Conservation (phyloP, 2,329 filamentous ascomycete species). For the Didymosphaeria variabile region DNA sequence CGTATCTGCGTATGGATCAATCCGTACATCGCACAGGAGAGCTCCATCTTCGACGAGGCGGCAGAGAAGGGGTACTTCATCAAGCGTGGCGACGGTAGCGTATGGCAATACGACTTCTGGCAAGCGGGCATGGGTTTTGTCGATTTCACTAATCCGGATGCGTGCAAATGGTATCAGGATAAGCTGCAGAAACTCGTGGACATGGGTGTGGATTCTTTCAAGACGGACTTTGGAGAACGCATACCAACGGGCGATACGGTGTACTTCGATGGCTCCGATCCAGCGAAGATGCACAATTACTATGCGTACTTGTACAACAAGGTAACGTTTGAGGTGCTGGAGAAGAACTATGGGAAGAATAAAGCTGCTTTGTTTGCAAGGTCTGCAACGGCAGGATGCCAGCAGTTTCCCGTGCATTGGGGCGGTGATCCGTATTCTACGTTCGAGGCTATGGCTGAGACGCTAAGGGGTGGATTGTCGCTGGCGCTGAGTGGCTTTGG, state of each 20-base stretch:
- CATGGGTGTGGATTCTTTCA: constrained; percentile 25
- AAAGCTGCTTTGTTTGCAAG: constrained; percentile 23
- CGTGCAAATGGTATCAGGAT: constrained; percentile 22
- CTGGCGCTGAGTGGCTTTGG: constrained; percentile 25
- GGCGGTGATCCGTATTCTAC: constrained; percentile 24
- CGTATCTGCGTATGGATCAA: constrained; percentile 25
- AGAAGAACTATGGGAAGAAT: constrained; percentile 21
- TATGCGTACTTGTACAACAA: constrained; percentile 26
- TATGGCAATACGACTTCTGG: constrained; percentile 28
- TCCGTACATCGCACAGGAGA: constrained; percentile 26
- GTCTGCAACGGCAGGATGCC: constrained; percentile 24
- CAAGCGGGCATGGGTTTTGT: constrained; percentile 24
- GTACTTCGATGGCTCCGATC: constrained; percentile 24
- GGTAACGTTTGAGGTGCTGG: constrained; percentile 23
- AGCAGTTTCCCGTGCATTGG: constrained; percentile 24
- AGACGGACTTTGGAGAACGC: constrained; percentile 26
- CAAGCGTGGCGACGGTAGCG: constrained; percentile 21
- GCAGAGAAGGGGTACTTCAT: constrained; percentile 25
- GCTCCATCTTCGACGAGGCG: constrained; percentile 22
- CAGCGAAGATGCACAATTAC: constrained; percentile 26
- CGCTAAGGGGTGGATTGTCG: constrained; percentile 21
- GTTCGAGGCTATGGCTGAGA: constrained; percentile 25
- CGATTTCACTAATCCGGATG: constrained; percentile 25
- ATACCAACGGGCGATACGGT: constrained; percentile 24
- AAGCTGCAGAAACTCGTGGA: constrained; percentile 23